phyloP scores from a whole-genome alignment of 768 basidiomycete genomes.

The Artomyces pyxidatus region DNA sequence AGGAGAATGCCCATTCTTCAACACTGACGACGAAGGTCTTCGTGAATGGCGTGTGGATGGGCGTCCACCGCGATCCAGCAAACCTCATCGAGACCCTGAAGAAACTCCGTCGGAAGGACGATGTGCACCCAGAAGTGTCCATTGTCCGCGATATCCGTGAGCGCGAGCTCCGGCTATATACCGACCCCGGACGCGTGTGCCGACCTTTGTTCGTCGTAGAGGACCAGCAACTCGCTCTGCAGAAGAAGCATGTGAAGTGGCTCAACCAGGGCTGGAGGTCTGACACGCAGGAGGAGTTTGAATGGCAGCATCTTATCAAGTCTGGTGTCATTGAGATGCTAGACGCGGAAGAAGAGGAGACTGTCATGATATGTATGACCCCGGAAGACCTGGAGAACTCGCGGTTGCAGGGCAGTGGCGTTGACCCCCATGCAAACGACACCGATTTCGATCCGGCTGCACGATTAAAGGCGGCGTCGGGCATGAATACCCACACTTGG shows the following conservation, averaged over 20 bases:
- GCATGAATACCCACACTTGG: slow-evolving; percentile 83
- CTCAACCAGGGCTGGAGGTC: slow-evolving; percentile 44
- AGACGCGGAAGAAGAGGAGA: slow-evolving; percentile 99
- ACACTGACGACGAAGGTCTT: slow-evolving; percentile 93
- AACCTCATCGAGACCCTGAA: slow-evolving; percentile 91
- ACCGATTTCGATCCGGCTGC: slow-evolving; percentile 80
- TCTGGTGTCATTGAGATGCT: slow-evolving; percentile 87
- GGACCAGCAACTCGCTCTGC: slow-evolving; percentile 74
- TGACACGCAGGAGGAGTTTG: slow-evolving; percentile 48
- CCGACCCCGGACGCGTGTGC: slow-evolving; percentile 94
- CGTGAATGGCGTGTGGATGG: slow-evolving; percentile 99
- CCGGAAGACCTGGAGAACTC: slow-evolving; percentile 91
- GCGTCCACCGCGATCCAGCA: slow-evolving; percentile 91
- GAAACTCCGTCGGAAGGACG: slow-evolving; percentile 85
- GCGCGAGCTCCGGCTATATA: slow-evolving; percentile 87
- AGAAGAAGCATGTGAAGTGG: slow-evolving; percentile 79
- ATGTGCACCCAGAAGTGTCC: slow-evolving; percentile 93
- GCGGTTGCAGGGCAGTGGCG: slow-evolving; percentile 51
- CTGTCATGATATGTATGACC: slow-evolving; percentile 99
- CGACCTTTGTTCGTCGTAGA: slow-evolving; percentile 97
- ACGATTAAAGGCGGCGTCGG: slow-evolving; percentile 61
- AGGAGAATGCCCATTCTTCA: slow-evolving; percentile 83
- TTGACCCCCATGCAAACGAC: slow-evolving; percentile 43
- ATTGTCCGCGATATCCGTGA: slow-evolving; percentile 98
- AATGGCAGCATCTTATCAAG: slow-evolving; percentile 81